These are phyloP conservation scores for Rubroboletus satanas DNA, from an alignment of 768 basidiomycete genomes.

Conservation along the genomic window DNA sequence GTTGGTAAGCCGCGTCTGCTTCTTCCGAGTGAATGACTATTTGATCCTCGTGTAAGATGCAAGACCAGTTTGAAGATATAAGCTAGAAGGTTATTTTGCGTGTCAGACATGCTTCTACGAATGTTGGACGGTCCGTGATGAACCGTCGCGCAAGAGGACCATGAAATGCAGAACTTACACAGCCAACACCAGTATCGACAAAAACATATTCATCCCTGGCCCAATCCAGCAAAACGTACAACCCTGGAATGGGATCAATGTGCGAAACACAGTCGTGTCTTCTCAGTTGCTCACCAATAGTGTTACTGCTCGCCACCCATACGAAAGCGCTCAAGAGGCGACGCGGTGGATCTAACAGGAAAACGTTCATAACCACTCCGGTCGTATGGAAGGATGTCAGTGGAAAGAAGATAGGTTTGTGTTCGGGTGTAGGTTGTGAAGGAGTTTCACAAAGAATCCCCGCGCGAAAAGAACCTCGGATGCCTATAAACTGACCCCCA, in stretches of 20 bases:
- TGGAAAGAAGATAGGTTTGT: slow-evolving; percentile 49
- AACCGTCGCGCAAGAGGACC: background rate
- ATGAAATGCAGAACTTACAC: slow-evolving; percentile 45
- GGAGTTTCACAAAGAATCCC: slow-evolving; percentile 11
- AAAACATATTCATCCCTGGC: slow-evolving; percentile 62
- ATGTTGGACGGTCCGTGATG: background rate
- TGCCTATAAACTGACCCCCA: background rate
- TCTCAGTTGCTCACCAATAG: slow-evolving; percentile 24
- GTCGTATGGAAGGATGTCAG: slow-evolving; percentile 61
- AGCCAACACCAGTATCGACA: slow-evolving; percentile 69
- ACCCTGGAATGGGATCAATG: slow-evolving; percentile 41
- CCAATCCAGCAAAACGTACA: slow-evolving; percentile 69
- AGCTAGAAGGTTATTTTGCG: slow-evolving; percentile 36
- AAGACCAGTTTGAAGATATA: slow-evolving; percentile 73
- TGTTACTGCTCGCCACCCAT: slow-evolving; percentile 49
- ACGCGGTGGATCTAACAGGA: slow-evolving; percentile 61
- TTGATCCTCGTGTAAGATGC: slow-evolving; percentile 60
- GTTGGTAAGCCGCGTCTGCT: slow-evolving; percentile 58
- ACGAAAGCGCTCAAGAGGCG: slow-evolving; percentile 65
- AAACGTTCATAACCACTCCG: slow-evolving; percentile 75
- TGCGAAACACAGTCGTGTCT: background rate
- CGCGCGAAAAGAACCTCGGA: slow-evolving; percentile 6
- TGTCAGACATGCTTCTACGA: background rate
- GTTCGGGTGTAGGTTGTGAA: slow-evolving; percentile 9
- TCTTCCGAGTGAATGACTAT: slow-evolving; percentile 77